Base-by-base conservation (phyloP, 495 filamentous ascomycete species). In the Aspergillus campestris region DNA sequence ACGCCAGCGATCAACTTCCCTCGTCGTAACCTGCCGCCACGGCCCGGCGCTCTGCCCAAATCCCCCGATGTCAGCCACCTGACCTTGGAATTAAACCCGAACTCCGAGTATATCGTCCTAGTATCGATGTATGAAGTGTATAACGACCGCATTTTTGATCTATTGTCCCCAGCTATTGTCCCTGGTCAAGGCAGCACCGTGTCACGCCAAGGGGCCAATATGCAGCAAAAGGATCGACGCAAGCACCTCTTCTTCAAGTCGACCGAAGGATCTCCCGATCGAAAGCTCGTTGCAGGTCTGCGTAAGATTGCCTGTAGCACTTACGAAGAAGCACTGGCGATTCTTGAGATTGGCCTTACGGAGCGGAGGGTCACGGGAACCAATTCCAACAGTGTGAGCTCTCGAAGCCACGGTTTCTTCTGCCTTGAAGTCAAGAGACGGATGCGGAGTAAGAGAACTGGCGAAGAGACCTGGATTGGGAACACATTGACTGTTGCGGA, bases 91-190 rank as follows among this genome's bases (percentile, higher is more conserved):
- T 69, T 80, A 47, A 88, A 92, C 44, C 68, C 74, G 0, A 78
- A 77, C 15, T 77, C 86, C 44, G 89, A 96, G 49, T 96, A 95
- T 56, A 83, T 89, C 5, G 80, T 98, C 46, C 60, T 98, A 7
- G 74, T 97, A 1, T 94, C 87, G 12, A 98, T 97, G 92, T 98
- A 96, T 65, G 94, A 98, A 65, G 92, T 98, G 12, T 96, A 98
- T 69, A 97, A 97, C 62, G 92, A 98, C 63, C 82, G 91, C 9
- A 96, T 98, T 42, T 98, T 92, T 55, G 92, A 98, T 57, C 80
- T 98, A 3, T 67, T 98, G 1, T 82, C 85, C 1, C 71, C 75
- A 1, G 60, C 72, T 3, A 64, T 71, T 18, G 62, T 58, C 33
- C 53, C 69, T 37, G 54, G 65, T 33, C 59, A 71, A 38, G 66